A percentile compares a stretch with the other conserved stretches of the same genome.
Conservation (phyloP, 192 early-diverging fungal species). For the Paraglomus brasilianum region DNA sequence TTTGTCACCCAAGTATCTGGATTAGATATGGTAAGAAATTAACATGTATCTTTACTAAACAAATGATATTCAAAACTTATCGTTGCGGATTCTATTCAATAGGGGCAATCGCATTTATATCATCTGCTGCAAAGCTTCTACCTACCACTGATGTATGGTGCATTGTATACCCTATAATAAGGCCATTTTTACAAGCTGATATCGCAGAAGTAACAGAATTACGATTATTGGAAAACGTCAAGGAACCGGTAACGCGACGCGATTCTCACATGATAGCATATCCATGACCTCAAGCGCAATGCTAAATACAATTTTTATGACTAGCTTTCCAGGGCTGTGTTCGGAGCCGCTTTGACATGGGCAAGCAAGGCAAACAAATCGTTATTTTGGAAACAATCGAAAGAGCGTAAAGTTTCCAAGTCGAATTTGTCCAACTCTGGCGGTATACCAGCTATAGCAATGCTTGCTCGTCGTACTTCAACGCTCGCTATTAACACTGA, state of each 20-base stretch:
- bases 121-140: constrained; percentile 58
- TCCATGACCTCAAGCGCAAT: neutral
- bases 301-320: constrained; percentile 1
- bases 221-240: constrained; percentile 62
- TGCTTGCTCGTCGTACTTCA: constrained; percentile 23
- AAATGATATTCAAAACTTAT: neutral
- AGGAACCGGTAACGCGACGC: constrained; percentile 56
- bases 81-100: constrained; percentile 10
- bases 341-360: constrained; percentile 58
- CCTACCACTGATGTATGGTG: constrained; percentile 74
- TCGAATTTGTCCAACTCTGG: constrained; percentile 27
- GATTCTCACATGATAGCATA: neutral
- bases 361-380: constrained; percentile 48
- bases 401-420: constrained; percentile 37
- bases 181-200: constrained; percentile 66
- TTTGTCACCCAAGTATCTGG: constrained; percentile 81
- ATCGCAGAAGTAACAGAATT: constrained; percentile 63
- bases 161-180: constrained; percentile 69
- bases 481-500: constrained; percentile 28
- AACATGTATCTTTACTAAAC: neutral
- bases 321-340: constrained; percentile 54
- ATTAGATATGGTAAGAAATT: constrained; percentile 67
- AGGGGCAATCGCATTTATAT: constrained; percentile 71
- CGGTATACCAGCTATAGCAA: neutral
- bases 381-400: constrained; percentile 53